These are phyloP conservation scores for Plectosphaerella cucumerina DNA, from an alignment of 2,329 filamentous ascomycete species.

Conservation along the genomic window DNA sequence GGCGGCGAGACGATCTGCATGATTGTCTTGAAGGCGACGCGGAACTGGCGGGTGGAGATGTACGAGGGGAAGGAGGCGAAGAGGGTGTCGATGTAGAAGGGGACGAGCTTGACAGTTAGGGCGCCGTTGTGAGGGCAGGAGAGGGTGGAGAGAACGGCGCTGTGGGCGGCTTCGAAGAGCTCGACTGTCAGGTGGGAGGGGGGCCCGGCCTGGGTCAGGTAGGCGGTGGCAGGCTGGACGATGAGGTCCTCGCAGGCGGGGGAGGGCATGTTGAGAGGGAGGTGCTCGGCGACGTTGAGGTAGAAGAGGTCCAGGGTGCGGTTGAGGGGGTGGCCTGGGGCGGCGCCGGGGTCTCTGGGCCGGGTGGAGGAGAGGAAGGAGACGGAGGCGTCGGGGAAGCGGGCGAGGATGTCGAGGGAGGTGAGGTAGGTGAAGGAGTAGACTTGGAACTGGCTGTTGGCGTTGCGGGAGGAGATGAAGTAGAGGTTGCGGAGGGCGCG, in stretches of 20 bases:
- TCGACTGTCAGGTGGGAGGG: constrained; percentile 43
- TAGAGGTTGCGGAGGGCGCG: constrained; percentile 72
- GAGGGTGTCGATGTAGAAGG: constrained; percentile 79
- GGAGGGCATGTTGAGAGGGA: constrained; percentile 66
- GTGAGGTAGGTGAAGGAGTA: constrained; percentile 81
- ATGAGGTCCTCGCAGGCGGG: constrained; percentile 68
- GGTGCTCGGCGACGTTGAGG: constrained; percentile 80
- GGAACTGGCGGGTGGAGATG: constrained; percentile 80
- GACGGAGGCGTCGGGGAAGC: constrained; percentile 62
- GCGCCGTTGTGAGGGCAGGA: constrained; percentile 73
- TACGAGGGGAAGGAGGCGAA: constrained; percentile 75
- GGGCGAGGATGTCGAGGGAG: constrained; percentile 74
- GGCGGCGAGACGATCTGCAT: constrained; percentile 79
- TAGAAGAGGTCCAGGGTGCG: constrained; percentile 82
- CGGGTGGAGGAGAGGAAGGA: constrained; percentile 63
- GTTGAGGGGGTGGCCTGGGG: constrained; percentile 51
- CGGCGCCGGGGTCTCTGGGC: constrained; percentile 40
- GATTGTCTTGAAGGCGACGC: constrained; percentile 81
- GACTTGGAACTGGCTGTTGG: constrained; percentile 72
- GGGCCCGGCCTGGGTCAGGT: constrained; percentile 51
- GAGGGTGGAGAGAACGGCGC: constrained; percentile 73
- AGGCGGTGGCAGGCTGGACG: constrained; percentile 68
- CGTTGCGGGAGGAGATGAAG: constrained; percentile 75
- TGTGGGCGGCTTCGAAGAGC: constrained; percentile 86
- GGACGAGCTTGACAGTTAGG: constrained; percentile 67